Base-by-base conservation (phyloP, 2,329 filamentous ascomycete genomes). In the Colletotrichum musae region DNA sequence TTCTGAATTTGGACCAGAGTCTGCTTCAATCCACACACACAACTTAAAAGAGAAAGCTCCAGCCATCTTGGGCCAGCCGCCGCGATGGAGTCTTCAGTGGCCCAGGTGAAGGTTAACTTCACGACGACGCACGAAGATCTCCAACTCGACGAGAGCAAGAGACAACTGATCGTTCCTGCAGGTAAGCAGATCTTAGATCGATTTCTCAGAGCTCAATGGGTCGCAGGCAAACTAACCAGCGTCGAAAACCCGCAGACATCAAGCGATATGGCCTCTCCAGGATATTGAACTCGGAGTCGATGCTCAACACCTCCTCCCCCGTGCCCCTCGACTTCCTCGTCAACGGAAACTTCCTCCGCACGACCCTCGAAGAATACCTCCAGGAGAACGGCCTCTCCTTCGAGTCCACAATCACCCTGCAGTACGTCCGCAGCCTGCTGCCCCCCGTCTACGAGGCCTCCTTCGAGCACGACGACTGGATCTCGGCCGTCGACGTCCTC, bases 381-480 rank as follows among this genome's bases (percentile, higher is more conserved):
- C 91, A 91, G 16, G 86, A 91, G 71, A 93, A 96, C 76, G 95
- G 95, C 58, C 91, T 98, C 70, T 97, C 94, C 21, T 89, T 94
- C 50, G 96, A 99, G 84, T 93, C 92, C 5, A 95, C 92, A 4
- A 84, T 99, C 60, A 92, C 92, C 43, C 88, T 99, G 66, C 95
- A 98, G 84, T 99, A 98, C 81, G 94, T 98, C 43, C 92, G 94
- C 75, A 96, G 94, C 72, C 85, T 98, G 74, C 90, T 98, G 70
- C 96, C 96, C 7, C 96, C 96, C 18, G 87, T 93, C 43, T 95
- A 96, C 79, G 91, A 97, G 74, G 92, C 94, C 13, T 96, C 93
- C 77, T 99, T 97, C 79, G 92, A 98, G 83, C 95, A 99, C 80
- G 95, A 99, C 77, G 96, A 98, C 80, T 99, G 96, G 96, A 93